phyloP scores from a whole-genome alignment of 495 filamentous ascomycete genomes.

The Penicillium mononematosum region DNA sequence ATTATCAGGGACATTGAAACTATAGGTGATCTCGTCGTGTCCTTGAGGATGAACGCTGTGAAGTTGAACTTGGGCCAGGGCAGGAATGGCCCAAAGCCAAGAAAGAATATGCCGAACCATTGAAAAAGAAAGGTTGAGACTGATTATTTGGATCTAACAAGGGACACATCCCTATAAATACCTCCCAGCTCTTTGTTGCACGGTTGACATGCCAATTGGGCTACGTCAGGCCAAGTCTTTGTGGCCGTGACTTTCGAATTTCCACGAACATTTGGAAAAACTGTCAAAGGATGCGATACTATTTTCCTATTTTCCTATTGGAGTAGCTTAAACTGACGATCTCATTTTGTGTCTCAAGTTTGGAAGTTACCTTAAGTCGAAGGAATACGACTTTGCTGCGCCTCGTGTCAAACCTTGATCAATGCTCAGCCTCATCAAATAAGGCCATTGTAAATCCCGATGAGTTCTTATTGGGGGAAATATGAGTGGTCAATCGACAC shows the following conservation, averaged over 20 bases:
- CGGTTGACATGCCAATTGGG: not conserved
- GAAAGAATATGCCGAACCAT: slow-evolving; percentile 2
- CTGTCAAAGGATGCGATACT: not conserved
- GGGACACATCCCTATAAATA: slow-evolving; percentile 5
- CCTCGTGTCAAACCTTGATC: slow-evolving; percentile 1
- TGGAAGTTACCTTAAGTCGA: not conserved
- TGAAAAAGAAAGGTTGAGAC: not conserved
- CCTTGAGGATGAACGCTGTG: slow-evolving; percentile 26
- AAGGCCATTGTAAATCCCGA: not conserved
- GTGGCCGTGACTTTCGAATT: not conserved
- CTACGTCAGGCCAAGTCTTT: slow-evolving; percentile 2
- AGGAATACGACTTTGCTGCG: slow-evolving; percentile 5
- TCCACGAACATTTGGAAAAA: not conserved
- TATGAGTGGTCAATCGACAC: not conserved
- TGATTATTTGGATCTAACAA: not conserved
- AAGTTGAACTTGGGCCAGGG: slow-evolving; percentile 29
- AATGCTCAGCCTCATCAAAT: not conserved
- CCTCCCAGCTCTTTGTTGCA: slow-evolving; percentile 1
- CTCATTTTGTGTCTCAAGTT: not conserved
- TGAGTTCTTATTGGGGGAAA: not conserved
- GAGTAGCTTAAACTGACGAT: not conserved
- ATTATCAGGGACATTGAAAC: slow-evolving; percentile 31
- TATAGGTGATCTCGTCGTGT: slow-evolving; percentile 32
- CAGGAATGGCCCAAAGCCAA: slow-evolving; percentile 11
- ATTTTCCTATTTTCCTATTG: slow-evolving; percentile 5